Percentiles rank a stretch among this genome's conserved stretches.
Conservation (phyloP, 257 asterid genomes). For the Gynochthodes officinalis region DNA sequence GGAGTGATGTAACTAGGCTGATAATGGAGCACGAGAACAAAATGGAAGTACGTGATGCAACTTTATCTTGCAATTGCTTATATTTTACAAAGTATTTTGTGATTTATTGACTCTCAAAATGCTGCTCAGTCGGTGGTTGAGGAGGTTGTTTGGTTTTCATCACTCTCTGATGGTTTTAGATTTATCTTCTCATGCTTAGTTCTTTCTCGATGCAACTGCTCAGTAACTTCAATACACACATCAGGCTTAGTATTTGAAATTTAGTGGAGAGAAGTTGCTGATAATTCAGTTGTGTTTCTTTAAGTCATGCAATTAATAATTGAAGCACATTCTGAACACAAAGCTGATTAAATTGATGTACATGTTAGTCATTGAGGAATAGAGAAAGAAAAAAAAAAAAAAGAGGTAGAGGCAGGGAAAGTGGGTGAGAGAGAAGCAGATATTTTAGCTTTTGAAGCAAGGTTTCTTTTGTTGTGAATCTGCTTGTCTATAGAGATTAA, state of each 20-base stretch:
- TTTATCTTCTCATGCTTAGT: background rate
- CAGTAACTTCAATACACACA: background rate
- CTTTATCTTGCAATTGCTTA: background rate
- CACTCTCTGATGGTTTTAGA: background rate
- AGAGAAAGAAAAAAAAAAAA: background rate
- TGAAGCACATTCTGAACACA: background rate
- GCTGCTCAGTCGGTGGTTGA: background rate
- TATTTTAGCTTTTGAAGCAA: background rate
- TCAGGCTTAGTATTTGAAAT: background rate
- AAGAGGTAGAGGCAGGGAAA: background rate
- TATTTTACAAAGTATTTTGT: background rate
- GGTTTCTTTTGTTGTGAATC: background rate
- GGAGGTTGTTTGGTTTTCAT: background rate
- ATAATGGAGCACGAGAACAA: background rate
- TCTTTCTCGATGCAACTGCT: background rate
- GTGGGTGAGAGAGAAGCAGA: background rate
- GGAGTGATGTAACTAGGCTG: background rate
- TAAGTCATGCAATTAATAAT: background rate
- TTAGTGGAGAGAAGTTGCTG: background rate
- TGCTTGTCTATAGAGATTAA: background rate
- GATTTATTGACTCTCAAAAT: background rate
- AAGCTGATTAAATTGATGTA: background rate
- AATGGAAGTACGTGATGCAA: background rate
- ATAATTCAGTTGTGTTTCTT: background rate
- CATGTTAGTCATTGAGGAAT: background rate